Conservation (phyloP, 2,329 filamentous ascomycete species). For the Chrysoporthe cubensis region DNA sequence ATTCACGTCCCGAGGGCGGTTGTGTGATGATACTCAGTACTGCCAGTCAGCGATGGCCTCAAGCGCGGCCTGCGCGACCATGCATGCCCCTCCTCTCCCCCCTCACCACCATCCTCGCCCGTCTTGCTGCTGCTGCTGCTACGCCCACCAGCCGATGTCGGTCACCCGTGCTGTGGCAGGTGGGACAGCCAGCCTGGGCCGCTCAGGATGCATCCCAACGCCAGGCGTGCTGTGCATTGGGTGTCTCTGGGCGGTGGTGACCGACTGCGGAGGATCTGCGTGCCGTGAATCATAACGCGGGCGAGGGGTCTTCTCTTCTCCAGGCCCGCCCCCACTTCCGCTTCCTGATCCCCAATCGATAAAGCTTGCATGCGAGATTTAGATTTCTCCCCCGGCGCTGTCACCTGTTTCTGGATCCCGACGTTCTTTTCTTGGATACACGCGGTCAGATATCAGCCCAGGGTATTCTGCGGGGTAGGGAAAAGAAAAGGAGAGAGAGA, state of each 20-base stretch:
- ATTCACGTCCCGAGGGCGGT: background rate
- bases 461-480: background rate
- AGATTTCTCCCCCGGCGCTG: background rate
- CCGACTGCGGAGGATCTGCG: background rate
- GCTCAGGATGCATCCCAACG: too few relatives aligned
- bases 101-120: background rate
- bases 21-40: background rate
- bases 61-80: slow-evolving; percentile 12
- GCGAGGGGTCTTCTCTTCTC: background rate
- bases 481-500: slow-evolving; percentile 1
- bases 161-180: background rate
- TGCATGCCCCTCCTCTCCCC: too few relatives aligned
- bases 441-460: background rate
- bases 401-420: background rate
- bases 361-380: background rate
- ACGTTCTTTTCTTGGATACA: slow-evolving; percentile 2
- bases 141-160: slow-evolving; percentile 10
- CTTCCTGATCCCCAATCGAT: slow-evolving; percentile 8
- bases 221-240: too few relatives aligned
- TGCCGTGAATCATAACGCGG: background rate
- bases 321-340: background rate
- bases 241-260: background rate
- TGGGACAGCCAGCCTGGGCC: too few relatives aligned
- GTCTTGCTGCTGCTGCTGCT: background rate
- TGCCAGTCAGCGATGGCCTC: slow-evolving; percentile 10